Percentiles rank a stretch among this genome's conserved stretches.
These are phyloP conservation scores for Zostera marina DNA, from an alignment of 116 monocot species.

Conservation along the genomic window DNA sequence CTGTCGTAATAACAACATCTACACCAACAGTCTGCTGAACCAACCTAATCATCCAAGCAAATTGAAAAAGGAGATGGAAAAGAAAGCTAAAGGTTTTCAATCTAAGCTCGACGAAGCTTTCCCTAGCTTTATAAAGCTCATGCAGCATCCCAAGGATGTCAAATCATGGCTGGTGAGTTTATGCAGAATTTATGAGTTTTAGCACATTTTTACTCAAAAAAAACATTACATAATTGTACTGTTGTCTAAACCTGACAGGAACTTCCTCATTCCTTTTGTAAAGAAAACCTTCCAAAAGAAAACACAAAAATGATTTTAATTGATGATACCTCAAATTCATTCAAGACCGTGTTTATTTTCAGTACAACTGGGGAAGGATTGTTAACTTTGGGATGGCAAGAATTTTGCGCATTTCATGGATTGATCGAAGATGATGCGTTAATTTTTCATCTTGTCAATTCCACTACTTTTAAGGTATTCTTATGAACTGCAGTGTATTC, in stretches of 20 bases:
- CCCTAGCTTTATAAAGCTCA: constrained; percentile 34
- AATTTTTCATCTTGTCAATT: constrained; percentile 41
- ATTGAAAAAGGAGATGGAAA: not conserved
- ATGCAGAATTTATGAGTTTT: not conserved
- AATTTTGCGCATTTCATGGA: constrained; percentile 29
- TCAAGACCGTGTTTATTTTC: constrained; percentile 25
- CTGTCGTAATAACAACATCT: no score
- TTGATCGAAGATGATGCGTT: constrained; percentile 42
- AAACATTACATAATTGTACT: not conserved
- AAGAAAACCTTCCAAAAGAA: constrained; percentile 8
- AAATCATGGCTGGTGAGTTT: constrained; percentile 20
- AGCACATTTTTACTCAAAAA: not conserved
- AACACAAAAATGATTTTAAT: constrained; percentile 17
- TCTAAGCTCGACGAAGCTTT: constrained; percentile 21
- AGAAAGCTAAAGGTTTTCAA: constrained; percentile 25
- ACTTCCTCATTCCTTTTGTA: constrained; percentile 18
- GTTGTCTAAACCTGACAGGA: constrained; percentile 16
- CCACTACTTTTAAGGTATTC: constrained; percentile 27
- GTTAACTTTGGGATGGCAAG: constrained; percentile 47
- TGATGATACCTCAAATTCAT: constrained; percentile 29
- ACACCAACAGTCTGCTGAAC: no score
- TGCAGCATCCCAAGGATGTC: constrained; percentile 31
- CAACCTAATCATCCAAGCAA: not conserved
- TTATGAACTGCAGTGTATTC: not conserved
- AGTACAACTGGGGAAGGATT: constrained; percentile 12